Conservation (phyloP, 202 grass and related monocot genomes). For the Eragrostis tef region DNA sequence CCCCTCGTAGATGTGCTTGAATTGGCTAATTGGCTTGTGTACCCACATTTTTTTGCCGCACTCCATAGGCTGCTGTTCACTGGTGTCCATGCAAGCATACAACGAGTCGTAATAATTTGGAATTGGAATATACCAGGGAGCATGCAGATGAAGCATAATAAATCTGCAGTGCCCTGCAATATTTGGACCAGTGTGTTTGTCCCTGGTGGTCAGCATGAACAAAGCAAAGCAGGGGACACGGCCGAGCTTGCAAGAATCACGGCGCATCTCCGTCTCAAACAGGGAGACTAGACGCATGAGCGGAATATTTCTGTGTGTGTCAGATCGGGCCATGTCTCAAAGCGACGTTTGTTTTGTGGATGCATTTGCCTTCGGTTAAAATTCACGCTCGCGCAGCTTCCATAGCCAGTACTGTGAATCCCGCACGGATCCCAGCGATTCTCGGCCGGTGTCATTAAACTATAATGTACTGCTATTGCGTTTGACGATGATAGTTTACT, state of each 20-base stretch:
- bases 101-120: neutral
- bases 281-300: constrained; percentile 28
- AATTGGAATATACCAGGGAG: neutral
- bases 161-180: constrained; percentile 35
- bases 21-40: neutral
- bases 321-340: constrained; percentile 12
- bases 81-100: neutral
- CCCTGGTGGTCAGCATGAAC: constrained; percentile 49
- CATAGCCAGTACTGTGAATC: too few species aligned
- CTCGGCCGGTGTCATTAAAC: neutral
- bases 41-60: neutral
- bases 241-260: constrained; percentile 9
- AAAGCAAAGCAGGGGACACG: constrained; percentile 25
- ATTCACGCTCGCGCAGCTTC: neutral
- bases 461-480: neutral
- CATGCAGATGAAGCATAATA: neutral
- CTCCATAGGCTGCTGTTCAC: neutral
- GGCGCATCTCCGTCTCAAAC: constrained; percentile 10
- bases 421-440: neutral
- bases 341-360: constrained; percentile 5
- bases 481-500: neutral
- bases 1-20: neutral
- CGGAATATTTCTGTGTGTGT: constrained; percentile 54
- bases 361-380: neutral
- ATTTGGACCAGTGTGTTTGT: constrained; percentile 44